phyloP scores from a whole-genome alignment of 169 alveolate species.

The Eimeria necatrix region DNA sequence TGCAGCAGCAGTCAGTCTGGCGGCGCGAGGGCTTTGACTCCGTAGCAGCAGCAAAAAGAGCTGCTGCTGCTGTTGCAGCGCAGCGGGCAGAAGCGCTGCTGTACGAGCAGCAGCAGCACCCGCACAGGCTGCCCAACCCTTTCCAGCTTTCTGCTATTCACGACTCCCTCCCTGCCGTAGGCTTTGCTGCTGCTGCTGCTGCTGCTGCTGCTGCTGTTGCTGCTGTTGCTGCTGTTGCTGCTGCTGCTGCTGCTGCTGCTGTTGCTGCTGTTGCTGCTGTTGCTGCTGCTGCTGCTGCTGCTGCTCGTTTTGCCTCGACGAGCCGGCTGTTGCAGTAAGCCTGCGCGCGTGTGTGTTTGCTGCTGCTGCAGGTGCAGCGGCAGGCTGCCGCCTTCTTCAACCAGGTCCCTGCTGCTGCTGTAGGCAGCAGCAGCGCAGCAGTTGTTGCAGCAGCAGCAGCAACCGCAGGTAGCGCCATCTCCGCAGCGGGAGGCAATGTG shows the following conservation, averaged over 20 bases:
- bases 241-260: slow-evolving; percentile 42
- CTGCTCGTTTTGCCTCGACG: not conserved
- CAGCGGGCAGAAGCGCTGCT: slow-evolving; percentile 57
- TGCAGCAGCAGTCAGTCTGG: slow-evolving; percentile 78
- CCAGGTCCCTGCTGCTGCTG: slow-evolving; percentile 63
- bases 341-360: slow-evolving; percentile 5
- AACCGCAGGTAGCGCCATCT: slow-evolving; percentile 47
- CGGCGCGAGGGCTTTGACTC: slow-evolving; percentile 63
- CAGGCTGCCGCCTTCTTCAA: slow-evolving; percentile 65
- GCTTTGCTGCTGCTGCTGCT: no score
- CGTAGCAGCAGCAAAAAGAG: slow-evolving; percentile 61
- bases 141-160: not conserved
- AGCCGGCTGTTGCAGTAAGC: not conserved
- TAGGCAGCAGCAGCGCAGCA: slow-evolving; percentile 73
- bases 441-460: slow-evolving; percentile 75
- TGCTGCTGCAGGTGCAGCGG: slow-evolving; percentile 75
- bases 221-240: no score
- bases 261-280: not conserved
- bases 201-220: not conserved
- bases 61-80: slow-evolving; percentile 51
- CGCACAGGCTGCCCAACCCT: slow-evolving; percentile 40
- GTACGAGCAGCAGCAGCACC: slow-evolving; percentile 71
- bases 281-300: not conserved
- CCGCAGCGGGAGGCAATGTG: slow-evolving; percentile 63
- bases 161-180: slow-evolving; percentile 14